These are phyloP conservation scores for Gloeopeniophorella convolvens DNA, from an alignment of 768 basidiomycete species.

Conservation along the genomic window DNA sequence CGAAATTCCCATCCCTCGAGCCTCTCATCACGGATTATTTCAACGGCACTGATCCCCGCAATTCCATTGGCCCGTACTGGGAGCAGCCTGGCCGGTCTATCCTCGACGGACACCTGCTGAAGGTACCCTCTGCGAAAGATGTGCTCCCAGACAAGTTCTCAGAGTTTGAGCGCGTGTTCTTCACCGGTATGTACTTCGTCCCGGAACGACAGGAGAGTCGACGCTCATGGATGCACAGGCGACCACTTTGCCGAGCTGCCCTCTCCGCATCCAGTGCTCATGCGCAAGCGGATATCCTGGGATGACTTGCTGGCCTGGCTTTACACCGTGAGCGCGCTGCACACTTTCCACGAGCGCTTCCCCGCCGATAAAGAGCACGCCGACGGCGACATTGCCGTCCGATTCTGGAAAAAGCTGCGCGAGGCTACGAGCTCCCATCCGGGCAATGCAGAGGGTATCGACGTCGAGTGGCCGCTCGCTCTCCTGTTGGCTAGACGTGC, in stretches of 20 bases:
- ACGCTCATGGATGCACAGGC: conserved; percentile 25
- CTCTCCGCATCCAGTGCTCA: conserved; percentile 39
- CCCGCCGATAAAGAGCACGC: conserved; percentile 45
- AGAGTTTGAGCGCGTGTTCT: conserved; percentile 48
- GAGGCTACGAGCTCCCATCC: conserved; percentile 28
- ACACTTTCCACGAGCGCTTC: conserved; percentile 56
- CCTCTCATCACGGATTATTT: conserved; percentile 56
- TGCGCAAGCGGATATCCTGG: conserved; percentile 59
- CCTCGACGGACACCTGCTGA: conserved; percentile 61
- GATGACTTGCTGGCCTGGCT: conserved; percentile 61
- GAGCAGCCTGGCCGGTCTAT: conserved; percentile 75
- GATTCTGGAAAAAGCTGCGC: conserved; percentile 54
- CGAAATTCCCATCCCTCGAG: conserved; percentile 49
- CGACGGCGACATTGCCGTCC: conserved; percentile 58
- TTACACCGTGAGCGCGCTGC: conserved; percentile 62
- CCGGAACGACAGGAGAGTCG: not conserved
- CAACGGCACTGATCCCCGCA: conserved; percentile 48
- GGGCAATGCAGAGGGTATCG: conserved; percentile 26
- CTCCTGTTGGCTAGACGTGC: conserved; percentile 18
- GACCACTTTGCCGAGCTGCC: conserved; percentile 37
- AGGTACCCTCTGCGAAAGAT: conserved; percentile 50
- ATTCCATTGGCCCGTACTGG: conserved; percentile 67
- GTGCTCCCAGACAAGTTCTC: conserved; percentile 33
- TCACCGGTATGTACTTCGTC: conserved; percentile 39
- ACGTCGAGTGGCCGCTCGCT: conserved; percentile 37